A percentile compares a stretch with the other conserved stretches of the same genome.
Evolutionary conservation across 2,329 filamentous ascomycete genomes (phyloP).

Genomic region (Penicillium sp.): DNA sequence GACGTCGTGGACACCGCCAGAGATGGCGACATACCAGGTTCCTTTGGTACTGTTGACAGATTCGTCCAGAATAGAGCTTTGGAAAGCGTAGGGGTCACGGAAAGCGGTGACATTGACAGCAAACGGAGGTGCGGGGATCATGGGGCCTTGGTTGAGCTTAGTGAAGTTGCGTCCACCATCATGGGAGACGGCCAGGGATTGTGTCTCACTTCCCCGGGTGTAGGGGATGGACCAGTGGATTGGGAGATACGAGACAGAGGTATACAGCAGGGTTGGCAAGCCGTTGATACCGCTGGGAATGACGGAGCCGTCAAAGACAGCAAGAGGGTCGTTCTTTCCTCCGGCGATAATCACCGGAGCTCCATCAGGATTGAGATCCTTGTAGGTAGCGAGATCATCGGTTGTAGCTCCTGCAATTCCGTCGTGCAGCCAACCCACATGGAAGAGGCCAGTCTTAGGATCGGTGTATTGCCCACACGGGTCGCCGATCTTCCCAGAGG

Average conservation of each 20-base stretch:
- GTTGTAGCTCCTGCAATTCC: slow-evolving; percentile 19
- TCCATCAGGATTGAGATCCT: slow-evolving; percentile 16
- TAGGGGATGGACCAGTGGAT: slow-evolving; percentile 50
- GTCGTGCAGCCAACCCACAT: slow-evolving; percentile 22
- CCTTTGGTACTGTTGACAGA: slow-evolving; percentile 6
- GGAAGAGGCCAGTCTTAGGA: slow-evolving; percentile 20
- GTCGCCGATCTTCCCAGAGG: slow-evolving; percentile 19
- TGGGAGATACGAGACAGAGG: slow-evolving; percentile 47
- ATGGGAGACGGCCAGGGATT: slow-evolving; percentile 46
- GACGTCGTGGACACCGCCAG: slow-evolving; percentile 17
- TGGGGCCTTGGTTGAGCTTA: slow-evolving; percentile 48
- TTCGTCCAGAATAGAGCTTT: slow-evolving; percentile 13
- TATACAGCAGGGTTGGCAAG: slow-evolving; percentile 50
- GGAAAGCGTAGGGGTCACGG: slow-evolving; percentile 23
- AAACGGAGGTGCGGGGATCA: slow-evolving; percentile 36
- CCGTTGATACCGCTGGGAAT: slow-evolving; percentile 36
- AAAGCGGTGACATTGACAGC: slow-evolving; percentile 21
- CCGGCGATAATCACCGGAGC: slow-evolving; percentile 14
- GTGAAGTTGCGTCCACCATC: slow-evolving; percentile 51
- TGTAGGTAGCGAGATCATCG: slow-evolving; percentile 18
- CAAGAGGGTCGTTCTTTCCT: slow-evolving; percentile 19
- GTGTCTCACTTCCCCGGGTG: slow-evolving; percentile 47
- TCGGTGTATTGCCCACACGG: slow-evolving; percentile 22
- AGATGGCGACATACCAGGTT: slow-evolving; percentile 23
- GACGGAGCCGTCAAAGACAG: slow-evolving; percentile 21